Percentiles rank a stretch among this genome's conserved stretches.
Conservation (phyloP, 2,329 filamentous ascomycete species). For the Nothomitra cinnamomea region DNA sequence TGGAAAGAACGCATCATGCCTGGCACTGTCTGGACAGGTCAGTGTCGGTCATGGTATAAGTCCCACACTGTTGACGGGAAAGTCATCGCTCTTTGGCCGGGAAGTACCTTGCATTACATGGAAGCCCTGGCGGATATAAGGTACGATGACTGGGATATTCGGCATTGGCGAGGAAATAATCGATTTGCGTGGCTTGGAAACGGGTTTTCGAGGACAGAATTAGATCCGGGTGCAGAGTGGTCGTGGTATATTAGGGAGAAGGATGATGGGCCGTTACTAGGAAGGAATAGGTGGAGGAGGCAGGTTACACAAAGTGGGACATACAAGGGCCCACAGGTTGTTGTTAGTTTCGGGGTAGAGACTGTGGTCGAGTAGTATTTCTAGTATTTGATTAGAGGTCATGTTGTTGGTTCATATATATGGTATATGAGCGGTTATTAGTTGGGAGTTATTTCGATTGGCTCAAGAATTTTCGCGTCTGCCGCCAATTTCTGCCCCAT, state of each 20-base stretch:
- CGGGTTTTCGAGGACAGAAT: conserved; percentile 27
- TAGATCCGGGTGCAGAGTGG: conserved; percentile 23
- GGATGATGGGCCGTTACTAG: conserved; percentile 20
- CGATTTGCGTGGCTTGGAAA: conserved; percentile 26
- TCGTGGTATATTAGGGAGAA: conserved; percentile 23
- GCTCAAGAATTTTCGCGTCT: too few relatives aligned
- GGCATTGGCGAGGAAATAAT: conserved; percentile 13
- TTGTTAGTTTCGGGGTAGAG: too few relatives aligned
- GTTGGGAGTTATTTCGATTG: too few relatives aligned
- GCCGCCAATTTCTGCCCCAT: too few relatives aligned
- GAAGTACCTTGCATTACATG: conserved; percentile 32
- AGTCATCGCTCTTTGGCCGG: conserved; percentile 27
- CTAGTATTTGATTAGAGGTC: too few relatives aligned
- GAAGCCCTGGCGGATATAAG: conserved; percentile 29
- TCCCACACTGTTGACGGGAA: conserved; percentile 17
- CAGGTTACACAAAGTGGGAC: conserved; percentile 9
- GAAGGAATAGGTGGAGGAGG: conserved; percentile 13
- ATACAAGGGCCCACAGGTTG: too few relatives aligned
- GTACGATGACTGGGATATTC: conserved; percentile 30
- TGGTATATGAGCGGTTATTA: too few relatives aligned
- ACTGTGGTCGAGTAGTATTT: too few relatives aligned
- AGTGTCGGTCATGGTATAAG: conserved; percentile 29
- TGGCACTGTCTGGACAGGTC: conserved; percentile 28
- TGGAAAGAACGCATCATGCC: conserved; percentile 22
- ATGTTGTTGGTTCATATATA: too few relatives aligned